Base-by-base conservation (phyloP, 345 rosid species). In the Euphorbia lathyris region DNA sequence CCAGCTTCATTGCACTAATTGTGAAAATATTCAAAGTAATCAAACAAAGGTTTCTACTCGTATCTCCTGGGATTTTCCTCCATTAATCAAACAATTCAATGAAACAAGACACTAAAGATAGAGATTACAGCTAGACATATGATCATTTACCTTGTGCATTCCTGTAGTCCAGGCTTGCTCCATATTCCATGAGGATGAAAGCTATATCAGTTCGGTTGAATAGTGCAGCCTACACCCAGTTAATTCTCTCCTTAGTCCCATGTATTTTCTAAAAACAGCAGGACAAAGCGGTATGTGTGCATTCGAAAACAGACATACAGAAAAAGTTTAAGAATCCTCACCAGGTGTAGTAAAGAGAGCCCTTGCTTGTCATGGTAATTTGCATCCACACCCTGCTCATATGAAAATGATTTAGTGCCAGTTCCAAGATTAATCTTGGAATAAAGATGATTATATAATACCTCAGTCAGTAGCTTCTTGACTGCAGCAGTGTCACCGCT, bases 311-410 rank as follows among this genome's bases (percentile, higher is more conserved):
- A 34, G 62, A 26, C 40, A 30, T 42, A 62, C 36, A 72, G 36
- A 55, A 59, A 32, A 67, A 63, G 71, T 40, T 1, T 9, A 45
- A 71, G 52, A 72, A 72, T 40, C 22, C n/a, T 53, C 79, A 90
- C 98, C 87, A 92, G 72, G 80, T 92, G 98, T 61, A 92, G 91
- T 83, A 95, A 79, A 63, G 99, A 88, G 86, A 87, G 78, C 76
- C 97, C 94, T 76, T 92, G 98, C 74, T 73, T 92, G 86, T 95
- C 99, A 25, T 16, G 85, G 74, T 88, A 92, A 81, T 95, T 95
- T 78, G 99, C 94, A 73, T 92, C 92, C 60, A 92, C 91, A 17
- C 94, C 96, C 97, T 90, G 87, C 58, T 78, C 76, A 65, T 36
- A 66, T 45, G 47, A 65, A 40, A 67, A 71, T 20, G 55, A 51